phyloP scores from a whole-genome alignment of 495 filamentous ascomycete genomes.

The Penicillium paradoxum region DNA sequence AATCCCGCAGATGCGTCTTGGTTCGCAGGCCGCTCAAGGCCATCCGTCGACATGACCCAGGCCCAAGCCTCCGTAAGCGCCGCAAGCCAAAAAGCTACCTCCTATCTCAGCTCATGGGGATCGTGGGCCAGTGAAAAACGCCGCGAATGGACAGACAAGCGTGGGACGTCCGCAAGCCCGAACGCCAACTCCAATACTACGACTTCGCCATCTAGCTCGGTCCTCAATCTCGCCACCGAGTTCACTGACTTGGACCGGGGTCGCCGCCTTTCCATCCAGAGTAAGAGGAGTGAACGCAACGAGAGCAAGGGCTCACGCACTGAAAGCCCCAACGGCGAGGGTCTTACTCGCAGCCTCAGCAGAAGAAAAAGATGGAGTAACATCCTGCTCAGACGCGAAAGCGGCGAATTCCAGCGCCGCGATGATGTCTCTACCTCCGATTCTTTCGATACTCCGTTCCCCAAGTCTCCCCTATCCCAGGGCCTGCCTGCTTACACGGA shows the following conservation, averaged over 20 bases:
- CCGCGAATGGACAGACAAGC: slow-evolving; percentile 53
- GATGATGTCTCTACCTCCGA: slow-evolving; percentile 15
- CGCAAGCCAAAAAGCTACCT: slow-evolving; percentile 68
- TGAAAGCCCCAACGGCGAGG: neutral
- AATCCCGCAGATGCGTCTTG: slow-evolving; percentile 20
- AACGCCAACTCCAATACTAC: neutral
- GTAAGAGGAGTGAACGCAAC: slow-evolving; percentile 29
- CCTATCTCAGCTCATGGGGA: slow-evolving; percentile 94
- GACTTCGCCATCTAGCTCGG: slow-evolving; percentile 28
- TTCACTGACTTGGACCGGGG: slow-evolving; percentile 29
- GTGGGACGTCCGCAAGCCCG: slow-evolving; percentile 26
- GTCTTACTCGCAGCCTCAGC: slow-evolving; percentile 36
- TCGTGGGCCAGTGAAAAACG: slow-evolving; percentile 88
- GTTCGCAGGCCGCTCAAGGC: slow-evolving; percentile 33
- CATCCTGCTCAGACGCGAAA: slow-evolving; percentile 37
- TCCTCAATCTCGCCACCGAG: slow-evolving; percentile 27
- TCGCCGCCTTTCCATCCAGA: slow-evolving; percentile 31
- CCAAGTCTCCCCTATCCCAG: slow-evolving; percentile 37
- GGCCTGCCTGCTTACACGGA: slow-evolving; percentile 22
- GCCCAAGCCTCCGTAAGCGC: slow-evolving; percentile 64
- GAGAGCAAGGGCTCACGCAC: neutral
- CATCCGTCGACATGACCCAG: slow-evolving; percentile 53
- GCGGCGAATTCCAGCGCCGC: slow-evolving; percentile 30
- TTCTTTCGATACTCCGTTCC: slow-evolving; percentile 18
- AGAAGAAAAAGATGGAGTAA: slow-evolving; percentile 45